Conservation (phyloP, 495 filamentous ascomycete species). For the Xylaria sp. region DNA sequence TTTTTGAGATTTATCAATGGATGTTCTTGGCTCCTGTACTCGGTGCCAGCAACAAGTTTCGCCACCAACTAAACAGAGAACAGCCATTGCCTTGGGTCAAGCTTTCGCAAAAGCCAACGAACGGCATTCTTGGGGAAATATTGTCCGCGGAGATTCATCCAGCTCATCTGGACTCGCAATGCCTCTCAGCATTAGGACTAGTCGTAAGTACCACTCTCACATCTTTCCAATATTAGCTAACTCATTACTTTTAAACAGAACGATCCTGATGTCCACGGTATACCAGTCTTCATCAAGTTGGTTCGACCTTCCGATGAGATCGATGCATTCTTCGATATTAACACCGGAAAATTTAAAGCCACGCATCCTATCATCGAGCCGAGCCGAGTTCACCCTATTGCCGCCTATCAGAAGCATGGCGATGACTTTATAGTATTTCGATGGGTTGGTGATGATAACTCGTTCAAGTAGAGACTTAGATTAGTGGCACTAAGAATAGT, state of each 20-base stretch:
- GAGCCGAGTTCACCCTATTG: neutral
- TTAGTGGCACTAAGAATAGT: no score
- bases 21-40: neutral
- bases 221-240: neutral
- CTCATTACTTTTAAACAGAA: neutral
- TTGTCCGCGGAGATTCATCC: neutral
- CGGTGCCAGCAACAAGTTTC: neutral
- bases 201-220: neutral
- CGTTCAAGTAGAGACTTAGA: no score
- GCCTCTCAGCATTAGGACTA: neutral
- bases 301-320: neutral
- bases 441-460: neutral
- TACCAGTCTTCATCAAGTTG: neutral
- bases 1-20: neutral
- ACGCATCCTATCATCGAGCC: neutral
- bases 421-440: neutral
- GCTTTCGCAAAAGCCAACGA: neutral
- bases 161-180: neutral
- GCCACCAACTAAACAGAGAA: neutral
- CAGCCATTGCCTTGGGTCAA: neutral
- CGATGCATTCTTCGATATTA: neutral
- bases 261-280: neutral
- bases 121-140: neutral
- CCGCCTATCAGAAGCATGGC: neutral
- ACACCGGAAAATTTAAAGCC: slow-evolving; percentile 8